A percentile compares a stretch with the other conserved stretches of the same genome.
Conservation (phyloP, 768 basidiomycete genomes). For the Rhodotorula babjevae region DNA sequence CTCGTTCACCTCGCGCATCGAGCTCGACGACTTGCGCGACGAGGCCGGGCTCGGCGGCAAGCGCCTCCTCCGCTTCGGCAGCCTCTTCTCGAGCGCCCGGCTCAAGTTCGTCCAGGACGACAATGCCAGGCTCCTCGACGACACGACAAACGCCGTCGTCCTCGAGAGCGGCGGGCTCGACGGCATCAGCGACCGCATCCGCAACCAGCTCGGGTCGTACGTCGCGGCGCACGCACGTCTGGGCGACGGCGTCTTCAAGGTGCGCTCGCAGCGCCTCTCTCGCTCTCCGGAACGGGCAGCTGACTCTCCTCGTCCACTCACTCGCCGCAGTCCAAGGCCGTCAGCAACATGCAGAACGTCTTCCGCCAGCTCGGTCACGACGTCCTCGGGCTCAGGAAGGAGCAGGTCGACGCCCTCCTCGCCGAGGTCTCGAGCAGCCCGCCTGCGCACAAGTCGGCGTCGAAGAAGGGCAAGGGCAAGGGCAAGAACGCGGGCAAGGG, state of each 20-base stretch:
- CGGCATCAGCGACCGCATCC: slow-evolving; percentile 15
- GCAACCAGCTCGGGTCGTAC: slow-evolving; percentile 27
- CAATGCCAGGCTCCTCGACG: neutral
- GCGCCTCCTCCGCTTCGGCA: slow-evolving; percentile 27
- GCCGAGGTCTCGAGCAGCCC: neutral
- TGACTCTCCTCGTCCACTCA: neutral
- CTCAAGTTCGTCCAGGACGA: slow-evolving; percentile 9
- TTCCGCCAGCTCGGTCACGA: slow-evolving; percentile 17
- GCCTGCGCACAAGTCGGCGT: neutral
- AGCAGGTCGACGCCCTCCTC: slow-evolving; percentile 9
- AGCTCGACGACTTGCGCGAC: slow-evolving; percentile 11
- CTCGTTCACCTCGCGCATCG: slow-evolving; percentile 5
- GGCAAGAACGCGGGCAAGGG: neutral
- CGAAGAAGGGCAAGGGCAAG: too few relatives aligned
- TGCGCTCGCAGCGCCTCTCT: neutral
- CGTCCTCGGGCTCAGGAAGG: slow-evolving; percentile 15
- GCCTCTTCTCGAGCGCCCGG: slow-evolving; percentile 23
- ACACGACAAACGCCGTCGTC: neutral
- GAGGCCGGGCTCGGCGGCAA: neutral
- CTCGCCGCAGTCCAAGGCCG: neutral
- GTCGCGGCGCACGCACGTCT: slow-evolving; percentile 24
- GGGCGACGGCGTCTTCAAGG: slow-evolving; percentile 25
- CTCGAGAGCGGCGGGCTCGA: slow-evolving; percentile 15
- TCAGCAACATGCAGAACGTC: slow-evolving; percentile 16
- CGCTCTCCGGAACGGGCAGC: neutral